A percentile compares a stretch with the other conserved stretches of the same genome.
Conservation (phyloP, 495 filamentous ascomycete genomes). For the Aspergillus leporis region DNA sequence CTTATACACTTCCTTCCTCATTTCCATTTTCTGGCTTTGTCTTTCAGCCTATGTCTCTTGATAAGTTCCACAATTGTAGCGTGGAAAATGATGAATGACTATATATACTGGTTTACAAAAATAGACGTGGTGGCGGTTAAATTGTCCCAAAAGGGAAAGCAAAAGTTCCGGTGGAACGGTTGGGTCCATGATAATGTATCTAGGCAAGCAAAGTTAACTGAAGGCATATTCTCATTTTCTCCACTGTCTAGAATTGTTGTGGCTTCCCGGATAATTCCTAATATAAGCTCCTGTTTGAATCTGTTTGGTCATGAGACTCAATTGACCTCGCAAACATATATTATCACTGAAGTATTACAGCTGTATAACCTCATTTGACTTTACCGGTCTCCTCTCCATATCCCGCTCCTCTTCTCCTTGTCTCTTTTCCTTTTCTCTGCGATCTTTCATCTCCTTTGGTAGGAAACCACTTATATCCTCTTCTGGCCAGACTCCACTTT, state of each 20-base stretch:
- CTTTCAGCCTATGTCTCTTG: background rate
- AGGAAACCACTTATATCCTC: background rate
- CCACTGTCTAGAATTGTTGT: background rate
- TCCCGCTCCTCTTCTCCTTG: no score
- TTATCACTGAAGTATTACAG: background rate
- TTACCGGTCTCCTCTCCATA: background rate
- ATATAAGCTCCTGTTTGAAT: no score
- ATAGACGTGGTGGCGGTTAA: slow-evolving; percentile 10
- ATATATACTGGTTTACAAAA: background rate
- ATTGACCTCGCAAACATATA: no score
- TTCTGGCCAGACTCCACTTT: slow-evolving; percentile 3
- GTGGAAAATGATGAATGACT: background rate
- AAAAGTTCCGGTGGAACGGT: slow-evolving; percentile 4
- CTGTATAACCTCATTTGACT: background rate
- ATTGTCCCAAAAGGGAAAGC: slow-evolving; percentile 3
- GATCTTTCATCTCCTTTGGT: no score
- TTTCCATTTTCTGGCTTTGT: background rate
- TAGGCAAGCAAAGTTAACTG: background rate
- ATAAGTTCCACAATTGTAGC: background rate
- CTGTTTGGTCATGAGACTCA: no score
- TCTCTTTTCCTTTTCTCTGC: no score
- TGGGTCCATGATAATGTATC: background rate
- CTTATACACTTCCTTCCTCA: background rate
- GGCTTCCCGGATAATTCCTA: background rate
- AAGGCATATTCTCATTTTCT: background rate